Conservation (phyloP, 306 rosid species). For the Dalbergia cultrata region DNA sequence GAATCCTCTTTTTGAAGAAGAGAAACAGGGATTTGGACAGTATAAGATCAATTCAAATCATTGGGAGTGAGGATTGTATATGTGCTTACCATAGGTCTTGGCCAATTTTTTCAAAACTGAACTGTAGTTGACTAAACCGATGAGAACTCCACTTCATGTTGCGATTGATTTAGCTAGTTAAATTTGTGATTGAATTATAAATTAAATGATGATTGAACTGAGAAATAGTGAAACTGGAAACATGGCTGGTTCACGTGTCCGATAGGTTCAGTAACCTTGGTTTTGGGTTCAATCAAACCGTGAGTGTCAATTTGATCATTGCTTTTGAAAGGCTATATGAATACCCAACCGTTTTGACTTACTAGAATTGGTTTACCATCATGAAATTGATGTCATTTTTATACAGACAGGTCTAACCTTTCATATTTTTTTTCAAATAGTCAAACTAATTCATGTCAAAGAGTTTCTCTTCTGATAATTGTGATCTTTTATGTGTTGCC, state of each 20-base stretch:
- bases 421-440: neutral
- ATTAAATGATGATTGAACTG: no score
- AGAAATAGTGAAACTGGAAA: no score
- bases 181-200: no score
- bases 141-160: no score
- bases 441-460: neutral
- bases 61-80: neutral
- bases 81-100: neutral
- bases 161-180: no score
- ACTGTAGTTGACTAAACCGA: no score
- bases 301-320: neutral
- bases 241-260: no score
- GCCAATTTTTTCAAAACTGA: no score
- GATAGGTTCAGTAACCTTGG: neutral
- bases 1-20: slow-evolving; percentile 14
- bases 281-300: neutral
- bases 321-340: neutral
- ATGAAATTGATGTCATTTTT: neutral
- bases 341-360: neutral
- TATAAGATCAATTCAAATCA: slow-evolving; percentile 20
- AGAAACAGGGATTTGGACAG: neutral
- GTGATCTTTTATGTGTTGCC: neutral
- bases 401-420: neutral
- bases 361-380: slow-evolving; percentile 9
- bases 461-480: slow-evolving; percentile 14